Conservation (phyloP, 306 rosid genomes). For the Notholithocarpus densiflorus region DNA sequence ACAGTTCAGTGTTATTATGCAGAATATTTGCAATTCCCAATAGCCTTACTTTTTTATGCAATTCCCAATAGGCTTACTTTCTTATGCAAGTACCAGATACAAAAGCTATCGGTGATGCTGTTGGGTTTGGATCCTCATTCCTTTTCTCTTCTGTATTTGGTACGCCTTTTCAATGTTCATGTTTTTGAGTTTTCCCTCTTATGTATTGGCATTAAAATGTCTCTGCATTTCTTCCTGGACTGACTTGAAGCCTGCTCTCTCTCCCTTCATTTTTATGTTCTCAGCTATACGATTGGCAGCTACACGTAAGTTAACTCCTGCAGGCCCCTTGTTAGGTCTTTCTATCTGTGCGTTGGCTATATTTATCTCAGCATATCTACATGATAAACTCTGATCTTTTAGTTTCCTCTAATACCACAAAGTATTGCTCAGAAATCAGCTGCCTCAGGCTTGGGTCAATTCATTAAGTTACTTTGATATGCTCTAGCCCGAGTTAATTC, state of each 20-base stretch:
- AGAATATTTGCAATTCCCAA: neutral
- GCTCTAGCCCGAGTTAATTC: neutral
- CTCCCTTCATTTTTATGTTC: neutral
- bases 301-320: slow-evolving; percentile 19
- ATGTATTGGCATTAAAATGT: neutral
- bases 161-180: neutral
- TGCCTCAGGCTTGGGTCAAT: neutral
- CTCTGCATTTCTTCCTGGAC: neutral
- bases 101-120: slow-evolving; percentile 25
- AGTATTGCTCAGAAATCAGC: neutral
- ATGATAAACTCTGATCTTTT: neutral
- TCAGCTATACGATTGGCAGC: slow-evolving; percentile 23
- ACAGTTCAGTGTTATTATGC: neutral
- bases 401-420: neutral
- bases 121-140: slow-evolving; percentile 29
- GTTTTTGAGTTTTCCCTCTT: neutral
- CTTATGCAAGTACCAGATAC: slow-evolving; percentile 19
- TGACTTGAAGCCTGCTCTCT: neutral
- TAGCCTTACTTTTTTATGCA: slow-evolving; percentile 9
- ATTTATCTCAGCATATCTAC: slow-evolving; percentile 18
- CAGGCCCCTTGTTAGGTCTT: slow-evolving; percentile 21
- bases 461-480: neutral
- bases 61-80: slow-evolving; percentile 15
- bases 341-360: slow-evolving; percentile 20
- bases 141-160: slow-evolving; percentile 27